Evolutionary conservation across 805 yeast species (phyloP).

Genomic region (Saccharomyces eubayanus): DNA sequence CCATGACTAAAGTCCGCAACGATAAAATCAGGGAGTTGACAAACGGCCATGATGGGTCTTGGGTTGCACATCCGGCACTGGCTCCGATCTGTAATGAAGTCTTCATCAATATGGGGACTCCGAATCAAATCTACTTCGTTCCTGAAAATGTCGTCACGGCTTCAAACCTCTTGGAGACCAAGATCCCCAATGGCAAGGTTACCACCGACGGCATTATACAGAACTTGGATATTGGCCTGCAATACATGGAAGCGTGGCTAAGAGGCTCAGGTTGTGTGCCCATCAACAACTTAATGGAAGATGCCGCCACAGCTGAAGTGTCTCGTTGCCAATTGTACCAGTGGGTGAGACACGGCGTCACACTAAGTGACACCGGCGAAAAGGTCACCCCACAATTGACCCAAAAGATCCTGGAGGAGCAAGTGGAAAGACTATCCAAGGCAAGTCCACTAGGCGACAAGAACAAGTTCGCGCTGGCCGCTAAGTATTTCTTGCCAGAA

Average conservation of each 20-base stretch:
- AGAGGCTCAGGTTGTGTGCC: constrained; percentile 82
- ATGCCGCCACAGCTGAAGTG: constrained; percentile 85
- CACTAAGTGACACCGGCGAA: constrained; percentile 48
- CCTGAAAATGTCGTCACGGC: constrained; percentile 43
- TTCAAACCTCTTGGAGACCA: constrained; percentile 54
- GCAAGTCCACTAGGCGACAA: constrained; percentile 38
- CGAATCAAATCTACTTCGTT: constrained; percentile 55
- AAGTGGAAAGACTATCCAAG: constrained; percentile 43
- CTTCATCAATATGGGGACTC: constrained; percentile 73
- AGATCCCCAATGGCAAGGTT: constrained; percentile 51
- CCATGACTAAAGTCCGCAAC: constrained; percentile 63
- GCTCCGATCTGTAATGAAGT: constrained; percentile 65
- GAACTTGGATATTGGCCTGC: constrained; percentile 66
- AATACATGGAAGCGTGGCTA: constrained; percentile 81
- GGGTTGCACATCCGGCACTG: constrained; percentile 85
- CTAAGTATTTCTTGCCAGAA: constrained; percentile 63
- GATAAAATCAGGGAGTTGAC: constrained; percentile 71
- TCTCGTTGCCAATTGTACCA: constrained; percentile 76
- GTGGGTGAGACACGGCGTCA: constrained; percentile 70
- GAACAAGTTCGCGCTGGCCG: constrained; percentile 63
- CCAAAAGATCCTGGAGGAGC: constrained; percentile 48
- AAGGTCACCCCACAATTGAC: constrained; percentile 54
- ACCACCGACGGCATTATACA: constrained; percentile 65
- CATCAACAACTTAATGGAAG: constrained; percentile 79
- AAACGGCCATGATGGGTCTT: constrained; percentile 80